Base-by-base conservation (phyloP, 2,329 filamentous ascomycete species). In the Ophiognomonia clavigignenti-juglandacearum region DNA sequence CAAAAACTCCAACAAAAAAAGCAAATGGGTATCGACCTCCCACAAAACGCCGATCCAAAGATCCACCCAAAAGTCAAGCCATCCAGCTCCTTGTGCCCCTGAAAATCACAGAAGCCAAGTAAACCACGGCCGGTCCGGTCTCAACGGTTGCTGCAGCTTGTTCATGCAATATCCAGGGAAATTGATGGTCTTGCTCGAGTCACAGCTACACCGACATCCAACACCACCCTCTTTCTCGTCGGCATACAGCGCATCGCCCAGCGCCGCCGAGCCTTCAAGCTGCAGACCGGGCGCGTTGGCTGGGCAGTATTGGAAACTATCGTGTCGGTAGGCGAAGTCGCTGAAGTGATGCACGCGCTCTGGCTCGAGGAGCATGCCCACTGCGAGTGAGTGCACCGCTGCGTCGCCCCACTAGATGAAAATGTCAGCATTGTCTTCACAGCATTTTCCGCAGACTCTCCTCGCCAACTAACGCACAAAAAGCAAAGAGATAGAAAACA, bases 291-390 rank as follows among this genome's bases (percentile, higher is more conserved):
- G 61, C 20, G 66, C 62, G 49, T 70, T 70, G 36, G 61, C 61
- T 2, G 62, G 62, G 38, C 62, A 64, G 26, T 61, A 59, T 47
- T 56, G 58, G 43, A 59, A 57, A 3, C 54, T 54, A 39, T 64
- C 63, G 52, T 72, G 69, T 24, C 63, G 59, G 53, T 72, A 72
- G 26, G 68, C 68, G 45, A 71, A 63, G 51, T 72, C 69, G 44
- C 64, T 62, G 45, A 71, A 72, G 52, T 71, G 68, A 51, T 72
- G 69, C 18, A 72, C 62, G 46, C 66, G 59, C 10, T 60, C 54
- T 10, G 69, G 61, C 32, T 65, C 60, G 23, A 68, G 60, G 16
- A 71, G 61, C 63, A 72, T 65, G 42, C 60, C 67, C 20, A 70
- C 58, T 1, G 68, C 69, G 4, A 72, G 61, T 3, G 67, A 68